Evolutionary conservation across 2,329 filamentous ascomycete species (phyloP).

Genomic region (Mollisiaceae sp.): DNA sequence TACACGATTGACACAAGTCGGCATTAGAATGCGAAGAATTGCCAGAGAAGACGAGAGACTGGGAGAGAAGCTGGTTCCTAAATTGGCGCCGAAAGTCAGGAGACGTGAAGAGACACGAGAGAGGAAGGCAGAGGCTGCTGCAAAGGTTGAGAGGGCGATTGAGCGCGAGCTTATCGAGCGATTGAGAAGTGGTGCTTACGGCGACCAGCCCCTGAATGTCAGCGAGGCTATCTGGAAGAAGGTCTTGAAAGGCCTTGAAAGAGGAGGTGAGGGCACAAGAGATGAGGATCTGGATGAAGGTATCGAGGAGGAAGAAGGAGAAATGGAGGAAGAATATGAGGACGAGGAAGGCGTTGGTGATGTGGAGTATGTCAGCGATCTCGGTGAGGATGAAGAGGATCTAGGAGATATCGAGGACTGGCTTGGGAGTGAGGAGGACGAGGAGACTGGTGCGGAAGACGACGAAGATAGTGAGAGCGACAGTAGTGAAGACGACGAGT

Average conservation of each 20-base stretch:
- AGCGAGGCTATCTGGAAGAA: slow-evolving; percentile 97
- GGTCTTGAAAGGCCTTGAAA: slow-evolving; percentile 88
- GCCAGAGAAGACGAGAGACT: slow-evolving; percentile 88
- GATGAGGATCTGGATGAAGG: slow-evolving; percentile 91
- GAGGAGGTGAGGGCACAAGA: slow-evolving; percentile 78
- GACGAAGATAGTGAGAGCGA: slow-evolving; percentile 60
- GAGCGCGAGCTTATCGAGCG: slow-evolving; percentile 94
- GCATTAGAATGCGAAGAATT: slow-evolving; percentile 78
- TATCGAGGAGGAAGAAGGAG: slow-evolving; percentile 75
- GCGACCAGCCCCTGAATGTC: slow-evolving; percentile 91
- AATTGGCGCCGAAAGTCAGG: slow-evolving; percentile 87
- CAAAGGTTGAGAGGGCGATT: slow-evolving; percentile 94
- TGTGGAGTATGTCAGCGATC: slow-evolving; percentile 92
- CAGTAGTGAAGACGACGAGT: slow-evolving; percentile 49
- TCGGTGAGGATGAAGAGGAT: slow-evolving; percentile 84
- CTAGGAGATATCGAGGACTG: slow-evolving; percentile 87
- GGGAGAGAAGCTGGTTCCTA: slow-evolving; percentile 86
- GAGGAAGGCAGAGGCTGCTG: slow-evolving; percentile 78
- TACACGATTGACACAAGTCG: slow-evolving; percentile 89
- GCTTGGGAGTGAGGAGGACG: slow-evolving; percentile 72
- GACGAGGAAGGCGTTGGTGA: slow-evolving; percentile 70
- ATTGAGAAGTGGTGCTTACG: slow-evolving; percentile 89
- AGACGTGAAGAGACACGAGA: slow-evolving; percentile 77
- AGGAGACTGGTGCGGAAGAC: slow-evolving; percentile 53
- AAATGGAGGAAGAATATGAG: slow-evolving; percentile 68